phyloP scores from a whole-genome alignment of 2,329 filamentous ascomycete genomes.

The Zasmidium angulare region DNA sequence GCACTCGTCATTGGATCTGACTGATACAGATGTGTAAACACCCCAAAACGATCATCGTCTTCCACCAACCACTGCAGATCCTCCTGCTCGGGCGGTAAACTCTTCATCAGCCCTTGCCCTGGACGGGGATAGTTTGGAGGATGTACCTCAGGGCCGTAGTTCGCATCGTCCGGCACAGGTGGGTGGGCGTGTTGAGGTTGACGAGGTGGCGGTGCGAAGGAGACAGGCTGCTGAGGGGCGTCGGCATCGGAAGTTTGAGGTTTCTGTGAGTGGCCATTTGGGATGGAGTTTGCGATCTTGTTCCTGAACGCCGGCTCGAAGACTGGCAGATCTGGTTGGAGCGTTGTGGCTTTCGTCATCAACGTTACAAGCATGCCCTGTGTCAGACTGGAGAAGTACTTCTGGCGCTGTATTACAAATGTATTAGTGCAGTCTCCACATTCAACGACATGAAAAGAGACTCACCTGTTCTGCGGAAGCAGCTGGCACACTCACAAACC shows the following conservation, averaged over 20 bases:
- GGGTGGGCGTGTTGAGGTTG: constrained; percentile 1
- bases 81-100: constrained; percentile 56
- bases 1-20: neutral
- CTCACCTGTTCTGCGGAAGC: constrained; percentile 45
- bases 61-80: constrained; percentile 65
- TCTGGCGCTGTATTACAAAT: constrained; percentile 21
- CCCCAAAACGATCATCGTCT: constrained; percentile 51
- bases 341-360: constrained; percentile 60
- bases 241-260: constrained; percentile 4
- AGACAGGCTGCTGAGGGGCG: constrained; percentile 32
- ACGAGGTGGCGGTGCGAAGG: constrained; percentile 32
- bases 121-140: constrained; percentile 62
- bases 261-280: constrained; percentile 16
- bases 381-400: constrained; percentile 62
- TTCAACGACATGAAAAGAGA: neutral
- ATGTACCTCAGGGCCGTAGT: constrained; percentile 53
- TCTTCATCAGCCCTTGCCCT: constrained; percentile 58
- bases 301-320: constrained; percentile 49
- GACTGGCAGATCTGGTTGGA: constrained; percentile 65
- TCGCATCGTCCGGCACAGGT: constrained; percentile 47
- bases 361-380: constrained; percentile 64
- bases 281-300: constrained; percentile 8
- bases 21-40: constrained; percentile 54
- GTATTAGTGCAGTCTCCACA: neutral
- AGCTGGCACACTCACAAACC: constrained; percentile 40